phyloP scores from a whole-genome alignment of 441 rosid genomes.

The Sinapis alba region DNA sequence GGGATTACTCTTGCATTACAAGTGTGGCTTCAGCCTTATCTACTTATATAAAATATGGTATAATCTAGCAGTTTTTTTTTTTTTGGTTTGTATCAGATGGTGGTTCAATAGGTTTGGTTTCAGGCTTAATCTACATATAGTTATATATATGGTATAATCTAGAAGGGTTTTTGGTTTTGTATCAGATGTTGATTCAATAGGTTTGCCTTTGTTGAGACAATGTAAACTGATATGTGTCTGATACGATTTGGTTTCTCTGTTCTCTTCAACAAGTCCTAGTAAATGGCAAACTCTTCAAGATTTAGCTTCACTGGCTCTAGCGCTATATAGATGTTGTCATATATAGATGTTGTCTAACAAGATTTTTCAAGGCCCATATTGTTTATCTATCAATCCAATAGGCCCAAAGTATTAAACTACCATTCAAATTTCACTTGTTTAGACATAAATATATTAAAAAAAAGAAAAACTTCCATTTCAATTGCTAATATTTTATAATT shows the following conservation, averaged over 20 bases:
- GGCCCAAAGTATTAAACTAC: not conserved
- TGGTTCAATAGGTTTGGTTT: not conserved
- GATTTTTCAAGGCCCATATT: not conserved
- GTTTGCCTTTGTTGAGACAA: conserved; percentile 13
- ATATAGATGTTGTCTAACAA: not conserved
- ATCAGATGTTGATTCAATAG: not conserved
- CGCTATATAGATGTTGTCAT: not conserved
- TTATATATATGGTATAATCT: not conserved
- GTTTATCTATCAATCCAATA: not conserved
- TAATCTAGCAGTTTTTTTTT: not conserved
- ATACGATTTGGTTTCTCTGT: conserved; percentile 17
- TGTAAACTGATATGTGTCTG: not conserved
- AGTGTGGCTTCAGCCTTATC: not conserved
- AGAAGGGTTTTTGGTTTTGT: not conserved
- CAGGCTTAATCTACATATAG: not conserved
- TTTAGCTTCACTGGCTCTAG: not conserved
- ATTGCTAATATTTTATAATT: not conserved
- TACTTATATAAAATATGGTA: not conserved
- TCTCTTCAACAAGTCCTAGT: not conserved
- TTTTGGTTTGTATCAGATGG: conserved; percentile 11
- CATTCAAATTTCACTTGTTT: not conserved
- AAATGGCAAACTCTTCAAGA: not conserved
- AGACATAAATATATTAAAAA: not conserved
- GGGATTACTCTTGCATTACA: conserved; percentile 15
- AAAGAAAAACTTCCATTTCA: not conserved